phyloP scores from a whole-genome alignment of 768 basidiomycete species.

The Krasilnikovozyma curviuscula region DNA sequence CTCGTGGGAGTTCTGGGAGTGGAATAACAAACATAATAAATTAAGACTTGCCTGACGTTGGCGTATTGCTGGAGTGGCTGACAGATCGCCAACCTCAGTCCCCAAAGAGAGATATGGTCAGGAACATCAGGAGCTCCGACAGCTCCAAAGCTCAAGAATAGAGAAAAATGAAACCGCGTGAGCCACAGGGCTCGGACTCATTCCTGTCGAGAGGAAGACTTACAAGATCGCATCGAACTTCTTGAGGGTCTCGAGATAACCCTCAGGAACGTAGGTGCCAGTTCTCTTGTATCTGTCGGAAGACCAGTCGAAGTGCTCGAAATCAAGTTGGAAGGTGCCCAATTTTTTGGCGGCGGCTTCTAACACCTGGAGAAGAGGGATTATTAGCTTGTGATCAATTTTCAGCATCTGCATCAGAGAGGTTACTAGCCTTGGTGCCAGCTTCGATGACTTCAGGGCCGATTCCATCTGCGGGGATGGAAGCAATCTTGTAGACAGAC shows the following conservation, averaged over 20 bases:
- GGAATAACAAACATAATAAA: background rate
- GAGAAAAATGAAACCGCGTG: background rate
- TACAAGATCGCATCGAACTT: constrained; percentile 23
- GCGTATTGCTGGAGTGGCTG: constrained; percentile 36
- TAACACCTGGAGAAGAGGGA: constrained; percentile 33
- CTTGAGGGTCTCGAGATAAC: constrained; percentile 19
- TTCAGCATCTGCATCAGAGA: too few relatives aligned
- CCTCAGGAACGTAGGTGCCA: constrained; percentile 33
- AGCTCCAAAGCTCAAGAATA: constrained; percentile 30
- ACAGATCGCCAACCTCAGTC: constrained; percentile 35
- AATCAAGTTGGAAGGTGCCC: constrained; percentile 32
- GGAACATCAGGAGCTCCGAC: constrained; percentile 37
- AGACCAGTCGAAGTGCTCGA: constrained; percentile 34
- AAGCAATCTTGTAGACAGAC: constrained; percentile 30
- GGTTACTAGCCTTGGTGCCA: too few relatives aligned
- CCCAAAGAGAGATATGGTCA: constrained; percentile 42
- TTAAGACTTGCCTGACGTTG: constrained; percentile 14
- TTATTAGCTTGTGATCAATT: too few relatives aligned
- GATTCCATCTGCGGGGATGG: constrained; percentile 38
- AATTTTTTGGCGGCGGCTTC: constrained; percentile 31
- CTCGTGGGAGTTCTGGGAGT: constrained; percentile 24
- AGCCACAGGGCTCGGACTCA: constrained; percentile 18
- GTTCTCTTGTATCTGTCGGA: constrained; percentile 32
- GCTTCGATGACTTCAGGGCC: constrained; percentile 38
- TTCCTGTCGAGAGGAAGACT: constrained; percentile 5